Evolutionary conservation across 225 moss, liverwort and hornwort genomes (phyloP), one percentile per base, ranked within the genome.

Genomic region (Asterella californica): DNA sequence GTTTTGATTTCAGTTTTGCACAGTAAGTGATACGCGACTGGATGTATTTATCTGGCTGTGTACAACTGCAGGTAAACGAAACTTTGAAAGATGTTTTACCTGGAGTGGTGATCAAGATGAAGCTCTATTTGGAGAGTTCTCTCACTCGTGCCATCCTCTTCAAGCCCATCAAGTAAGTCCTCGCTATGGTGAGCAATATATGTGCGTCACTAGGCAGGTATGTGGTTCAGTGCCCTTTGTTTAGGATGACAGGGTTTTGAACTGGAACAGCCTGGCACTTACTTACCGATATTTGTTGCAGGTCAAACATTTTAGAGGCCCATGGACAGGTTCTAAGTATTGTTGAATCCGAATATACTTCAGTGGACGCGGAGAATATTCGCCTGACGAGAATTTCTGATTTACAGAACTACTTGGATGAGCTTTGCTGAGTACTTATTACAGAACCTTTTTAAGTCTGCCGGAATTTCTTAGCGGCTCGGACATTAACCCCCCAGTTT

Each of bases 301-400:
- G 87, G 86, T 93, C 96, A 34, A 97, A 97, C 73, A 93, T 97
- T 62, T 63, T 94, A 63, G 96, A 97, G 85, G 93, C 96, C 30
- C 93, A 97, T 76, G 91, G 84, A 38, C 94, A 94, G 84, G 91
- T 97, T 61, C 48, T 87, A n/a, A 85, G 87, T 25, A 92, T 97
- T 76, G 77, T 94, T 77, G 89, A 91, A 64, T 87, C 91, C 22
- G 96, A 93, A 64, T 97, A 93, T 27, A 86, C 91, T 9, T 70
- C 83, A 66, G 93, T 90, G 73, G 93, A 94, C 83, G 85, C 88
- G 65, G 84, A 89, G 67, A 76, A 81, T 81, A 88, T 94, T 61
- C 81, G 83, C 49, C 84, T 97, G 29, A 88, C 81, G 80, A 88
- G 82, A 66, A 76, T 88, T 70, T 85, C 90, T 80, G 91, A 93